Percentiles rank a stretch among this genome's conserved stretches.
phyloP scores from a whole-genome alignment of 352 stramenopile genomes.

The Phytopythium litorale region DNA sequence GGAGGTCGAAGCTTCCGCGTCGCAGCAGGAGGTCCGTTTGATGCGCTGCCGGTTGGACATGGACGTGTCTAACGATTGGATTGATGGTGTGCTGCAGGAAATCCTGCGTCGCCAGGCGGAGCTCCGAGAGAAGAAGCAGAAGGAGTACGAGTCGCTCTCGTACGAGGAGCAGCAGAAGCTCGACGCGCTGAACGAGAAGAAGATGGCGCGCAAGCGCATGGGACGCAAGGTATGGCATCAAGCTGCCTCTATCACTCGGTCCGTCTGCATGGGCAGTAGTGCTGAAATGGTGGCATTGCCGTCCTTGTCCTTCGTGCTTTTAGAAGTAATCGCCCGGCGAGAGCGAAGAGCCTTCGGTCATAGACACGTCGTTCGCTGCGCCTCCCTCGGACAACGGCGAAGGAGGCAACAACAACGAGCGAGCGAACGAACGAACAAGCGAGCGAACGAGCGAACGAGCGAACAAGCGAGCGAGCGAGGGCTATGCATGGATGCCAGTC shows the following conservation, averaged over 20 bases:
- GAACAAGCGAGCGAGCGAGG: no score
- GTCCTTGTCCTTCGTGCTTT: neutral
- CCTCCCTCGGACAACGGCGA: neutral
- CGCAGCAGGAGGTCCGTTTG: conserved; percentile 26
- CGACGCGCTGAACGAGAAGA: conserved; percentile 70
- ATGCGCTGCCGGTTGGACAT: neutral
- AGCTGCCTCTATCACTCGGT: neutral
- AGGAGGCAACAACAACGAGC: neutral
- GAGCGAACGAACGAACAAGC: neutral
- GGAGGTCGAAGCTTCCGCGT: conserved; percentile 14
- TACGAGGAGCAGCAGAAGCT: conserved; percentile 81
- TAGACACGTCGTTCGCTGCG: neutral
- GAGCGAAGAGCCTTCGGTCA: neutral
- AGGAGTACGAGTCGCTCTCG: conserved; percentile 72
- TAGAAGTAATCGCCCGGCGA: neutral
- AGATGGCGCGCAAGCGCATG: conserved; percentile 60
- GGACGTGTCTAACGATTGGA: neutral
- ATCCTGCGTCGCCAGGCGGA: conserved; percentile 40
- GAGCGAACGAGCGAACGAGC: no score
- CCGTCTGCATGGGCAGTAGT: neutral
- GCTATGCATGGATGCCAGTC: no score
- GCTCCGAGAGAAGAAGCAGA: conserved; percentile 72
- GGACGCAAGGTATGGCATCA: conserved; percentile 48
- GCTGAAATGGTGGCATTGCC: neutral
- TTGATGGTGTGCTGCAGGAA: conserved; percentile 27